Evolutionary conservation across 2,329 filamentous ascomycete species (phyloP).

Genomic region (Rhynchosporium secalis): DNA sequence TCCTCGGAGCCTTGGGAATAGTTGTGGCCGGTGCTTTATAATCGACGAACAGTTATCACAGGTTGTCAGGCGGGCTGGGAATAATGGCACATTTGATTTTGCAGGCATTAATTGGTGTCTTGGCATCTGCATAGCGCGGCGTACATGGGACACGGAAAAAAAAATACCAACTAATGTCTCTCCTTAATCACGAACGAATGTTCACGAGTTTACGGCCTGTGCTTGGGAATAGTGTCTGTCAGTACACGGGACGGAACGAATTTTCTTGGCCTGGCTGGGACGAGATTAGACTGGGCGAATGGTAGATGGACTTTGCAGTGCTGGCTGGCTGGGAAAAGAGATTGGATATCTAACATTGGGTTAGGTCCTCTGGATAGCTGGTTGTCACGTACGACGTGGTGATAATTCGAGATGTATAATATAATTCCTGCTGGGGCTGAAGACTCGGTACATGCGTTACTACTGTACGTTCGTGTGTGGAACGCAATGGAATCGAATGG

Average conservation of each 20-base stretch:
- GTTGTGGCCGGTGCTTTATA: slow-evolving; percentile 29
- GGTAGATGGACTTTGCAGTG: neutral
- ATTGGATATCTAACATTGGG: neutral
- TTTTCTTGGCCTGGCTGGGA: slow-evolving; percentile 2
- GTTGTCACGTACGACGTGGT: neutral
- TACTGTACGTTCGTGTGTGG: neutral
- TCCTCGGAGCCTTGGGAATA: slow-evolving; percentile 33
- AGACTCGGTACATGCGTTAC: slow-evolving; percentile 4
- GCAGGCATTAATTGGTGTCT: slow-evolving; percentile 18
- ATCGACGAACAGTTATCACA: slow-evolving; percentile 9
- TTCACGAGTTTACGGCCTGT: slow-evolving; percentile 15
- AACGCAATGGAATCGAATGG: neutral
- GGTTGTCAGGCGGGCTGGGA: slow-evolving; percentile 8
- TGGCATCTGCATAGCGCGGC: slow-evolving; percentile 30
- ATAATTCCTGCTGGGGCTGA: neutral
- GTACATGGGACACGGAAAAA: slow-evolving; percentile 16
- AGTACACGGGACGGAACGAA: slow-evolving; percentile 6
- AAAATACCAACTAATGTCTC: slow-evolving; percentile 34
- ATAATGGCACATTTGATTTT: slow-evolving; percentile 20
- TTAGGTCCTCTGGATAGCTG: neutral
- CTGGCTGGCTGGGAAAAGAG: neutral
- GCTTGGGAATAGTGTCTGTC: slow-evolving; percentile 3
- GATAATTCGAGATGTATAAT: slow-evolving; percentile 7
- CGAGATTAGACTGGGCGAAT: slow-evolving; percentile 8
- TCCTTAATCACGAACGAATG: slow-evolving; percentile 28